Conservation (phyloP, 768 basidiomycete genomes). For the Ramaria sp. region DNA sequence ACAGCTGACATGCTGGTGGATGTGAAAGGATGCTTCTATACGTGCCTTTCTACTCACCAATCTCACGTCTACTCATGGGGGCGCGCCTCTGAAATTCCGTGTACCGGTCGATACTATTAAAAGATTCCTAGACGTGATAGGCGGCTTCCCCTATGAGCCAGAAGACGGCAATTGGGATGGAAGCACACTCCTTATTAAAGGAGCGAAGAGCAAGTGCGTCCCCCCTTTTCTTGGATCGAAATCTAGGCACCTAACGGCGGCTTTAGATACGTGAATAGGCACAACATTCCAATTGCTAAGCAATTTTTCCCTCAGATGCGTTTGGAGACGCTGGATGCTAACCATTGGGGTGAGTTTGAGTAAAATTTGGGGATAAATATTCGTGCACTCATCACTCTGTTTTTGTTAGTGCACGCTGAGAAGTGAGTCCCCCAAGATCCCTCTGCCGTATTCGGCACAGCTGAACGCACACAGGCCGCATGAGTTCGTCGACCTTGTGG, state of each 20-base stretch:
- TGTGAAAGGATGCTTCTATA: slow-evolving; percentile 50
- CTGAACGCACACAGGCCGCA: slow-evolving; percentile 17
- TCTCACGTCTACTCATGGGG: slow-evolving; percentile 33
- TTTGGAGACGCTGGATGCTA: slow-evolving; percentile 57
- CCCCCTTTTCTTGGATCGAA: not conserved
- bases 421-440: slow-evolving; percentile 27
- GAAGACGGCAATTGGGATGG: slow-evolving; percentile 45
- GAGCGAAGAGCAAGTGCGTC: slow-evolving; percentile 59
- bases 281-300: slow-evolving; percentile 50
- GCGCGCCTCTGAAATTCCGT: slow-evolving; percentile 46
- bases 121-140: slow-evolving; percentile 53
- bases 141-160: slow-evolving; percentile 65
- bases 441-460: not conserved
- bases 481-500: slow-evolving; percentile 29
- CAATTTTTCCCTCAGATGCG: slow-evolving; percentile 65
- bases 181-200: slow-evolving; percentile 66
- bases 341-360: slow-evolving; percentile 73
- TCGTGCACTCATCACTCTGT: too few relatives aligned
- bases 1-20: too few relatives aligned
- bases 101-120: slow-evolving; percentile 62
- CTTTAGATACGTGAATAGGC: slow-evolving; percentile 60
- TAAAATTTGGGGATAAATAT: not conserved
- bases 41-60: slow-evolving; percentile 86
- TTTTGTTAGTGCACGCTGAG: slow-evolving; percentile 65
- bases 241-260: slow-evolving; percentile 2